Base-by-base conservation (phyloP, 371 early-diverging fungal genomes). In the Mortierella sp. region DNA sequence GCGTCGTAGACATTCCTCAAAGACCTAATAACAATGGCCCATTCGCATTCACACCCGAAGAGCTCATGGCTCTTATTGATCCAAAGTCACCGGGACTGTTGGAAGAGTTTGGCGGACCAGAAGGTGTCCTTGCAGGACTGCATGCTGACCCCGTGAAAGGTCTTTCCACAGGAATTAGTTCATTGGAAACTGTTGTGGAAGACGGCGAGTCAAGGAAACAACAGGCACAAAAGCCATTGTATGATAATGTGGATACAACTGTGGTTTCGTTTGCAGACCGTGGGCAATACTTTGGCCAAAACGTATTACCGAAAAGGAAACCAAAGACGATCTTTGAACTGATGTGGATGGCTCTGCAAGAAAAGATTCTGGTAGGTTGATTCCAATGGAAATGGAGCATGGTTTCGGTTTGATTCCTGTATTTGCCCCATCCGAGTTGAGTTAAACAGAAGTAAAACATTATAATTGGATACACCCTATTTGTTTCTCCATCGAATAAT, bases 341-440 rank as follows among this genome's bases (percentile, higher is more conserved):
- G 24, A 93, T 94, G 89, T 93, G 94, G 91, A 90, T 92, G 55
- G 95, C 95, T 3, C 85, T 96, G 35, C 90, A 95, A 63, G 97
- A 96, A 72, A 96, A 96, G 86, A 94, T 93, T 72, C 77, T 96
- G 72, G 93, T 91, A 86, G 86, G 66, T 14, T 35, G 51, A n/a
- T 18, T n/a, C 51, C n/a, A n/a, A 18, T 18, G 51, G 18, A n/a
- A n/a, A n/a, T n/a, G 18, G 51, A 24, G n/a, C 32, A 30, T 28
- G 18, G n/a, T 26, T 30, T 18, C 20, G 54, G 18, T 9, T 9
- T 3, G 4, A 60, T 35, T 12, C 32, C 32, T 35, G 20, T 61
- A 39, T 60, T 65, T 64, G 62, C 40, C 47, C 20, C 8, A 20
- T 12, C 35, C 40, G 35, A 8, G 35, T 35, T 35, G 35, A 35